phyloP scores from a whole-genome alignment of 192 early-diverging fungal species.

The Globomyces pollinis-pini region DNA sequence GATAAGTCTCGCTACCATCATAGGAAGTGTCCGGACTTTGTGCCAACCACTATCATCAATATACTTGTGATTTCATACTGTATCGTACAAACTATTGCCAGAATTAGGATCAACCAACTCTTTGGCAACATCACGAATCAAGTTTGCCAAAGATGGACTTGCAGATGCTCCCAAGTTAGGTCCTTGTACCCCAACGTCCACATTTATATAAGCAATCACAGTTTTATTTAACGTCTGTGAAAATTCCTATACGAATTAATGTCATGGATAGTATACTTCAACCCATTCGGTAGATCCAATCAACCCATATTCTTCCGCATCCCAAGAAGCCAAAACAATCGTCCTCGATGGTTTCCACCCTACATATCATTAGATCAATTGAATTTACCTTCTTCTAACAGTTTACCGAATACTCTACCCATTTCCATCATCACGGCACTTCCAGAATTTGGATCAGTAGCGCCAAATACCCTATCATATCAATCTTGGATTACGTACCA shows the following conservation, averaged over 20 bases:
- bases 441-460: constrained; percentile 55
- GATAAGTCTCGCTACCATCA: neutral
- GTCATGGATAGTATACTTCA: constrained; percentile 46
- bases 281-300: constrained; percentile 63
- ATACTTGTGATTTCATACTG: neutral
- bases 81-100: neutral
- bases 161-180: constrained; percentile 33
- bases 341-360: constrained; percentile 59
- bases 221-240: constrained; percentile 40
- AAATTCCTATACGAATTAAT: no score
- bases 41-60: neutral
- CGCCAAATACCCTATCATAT: constrained; percentile 51
- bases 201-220: constrained; percentile 49
- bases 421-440: constrained; percentile 52
- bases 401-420: constrained; percentile 38
- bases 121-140: constrained; percentile 42
- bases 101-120: constrained; percentile 35
- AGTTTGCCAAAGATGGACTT: constrained; percentile 34
- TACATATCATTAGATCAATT: no score
- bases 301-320: constrained; percentile 57
- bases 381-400: no score
- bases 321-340: constrained; percentile 55
- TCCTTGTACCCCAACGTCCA: constrained; percentile 33
- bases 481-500: no score
- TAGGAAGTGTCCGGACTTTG: neutral